Evolutionary conservation across 352 stramenopile genomes (phyloP).

Genomic region (Globisporangium recalcitrans): DNA sequence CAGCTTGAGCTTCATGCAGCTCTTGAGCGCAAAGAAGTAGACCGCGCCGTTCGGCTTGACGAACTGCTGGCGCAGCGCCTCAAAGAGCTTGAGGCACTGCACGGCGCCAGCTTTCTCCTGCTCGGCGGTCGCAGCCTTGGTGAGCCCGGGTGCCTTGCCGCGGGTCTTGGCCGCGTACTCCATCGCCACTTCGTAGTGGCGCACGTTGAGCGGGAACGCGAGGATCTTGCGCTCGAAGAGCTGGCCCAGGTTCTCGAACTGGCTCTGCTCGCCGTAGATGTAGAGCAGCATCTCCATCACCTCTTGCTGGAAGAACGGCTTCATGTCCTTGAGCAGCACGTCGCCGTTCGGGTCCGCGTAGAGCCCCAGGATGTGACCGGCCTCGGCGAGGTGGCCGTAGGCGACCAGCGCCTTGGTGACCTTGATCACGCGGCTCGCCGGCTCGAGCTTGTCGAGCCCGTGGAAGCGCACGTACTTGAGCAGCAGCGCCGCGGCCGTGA

Average conservation of each 20-base stretch:
- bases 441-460: constrained; percentile 28
- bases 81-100: constrained; percentile 64
- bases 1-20: constrained; percentile 42
- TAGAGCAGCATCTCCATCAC: constrained; percentile 68
- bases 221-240: constrained; percentile 47
- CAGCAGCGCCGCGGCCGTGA: constrained; percentile 40
- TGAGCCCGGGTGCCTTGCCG: neutral
- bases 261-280: constrained; percentile 51
- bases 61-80: constrained; percentile 66
- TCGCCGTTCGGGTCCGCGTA: constrained; percentile 34
- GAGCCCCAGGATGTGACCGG: constrained; percentile 46
- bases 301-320: constrained; percentile 53
- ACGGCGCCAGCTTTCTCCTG: constrained; percentile 27
- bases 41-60: constrained; percentile 70
- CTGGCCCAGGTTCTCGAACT: constrained; percentile 35
- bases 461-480: constrained; percentile 56
- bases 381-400: constrained; percentile 37
- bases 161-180: constrained; percentile 32
- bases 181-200: constrained; percentile 70
- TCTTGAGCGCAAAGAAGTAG: constrained; percentile 68
- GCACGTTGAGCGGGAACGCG: constrained; percentile 45
- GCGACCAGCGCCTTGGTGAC: constrained; percentile 42
- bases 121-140: constrained; percentile 19
- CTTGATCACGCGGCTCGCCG: constrained; percentile 36
- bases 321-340: constrained; percentile 47